Conservation (phyloP, 2,329 filamentous ascomycete species). For the Trichoderma lentiforme region DNA sequence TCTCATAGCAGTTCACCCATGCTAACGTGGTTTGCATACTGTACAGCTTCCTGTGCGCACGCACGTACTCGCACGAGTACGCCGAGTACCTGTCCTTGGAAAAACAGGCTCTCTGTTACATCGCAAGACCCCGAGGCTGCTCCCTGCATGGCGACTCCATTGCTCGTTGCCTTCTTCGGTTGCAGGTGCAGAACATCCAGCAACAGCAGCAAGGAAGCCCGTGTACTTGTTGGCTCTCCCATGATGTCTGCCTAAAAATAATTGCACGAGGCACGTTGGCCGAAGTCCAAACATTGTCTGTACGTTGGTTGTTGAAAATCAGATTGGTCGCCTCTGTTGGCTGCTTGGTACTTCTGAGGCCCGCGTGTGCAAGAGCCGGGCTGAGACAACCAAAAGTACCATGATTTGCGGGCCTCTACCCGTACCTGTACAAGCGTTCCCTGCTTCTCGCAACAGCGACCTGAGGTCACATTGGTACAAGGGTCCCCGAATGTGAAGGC, state of each 20-base stretch:
- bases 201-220: background rate
- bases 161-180: background rate
- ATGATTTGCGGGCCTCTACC: background rate
- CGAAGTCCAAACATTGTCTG: background rate
- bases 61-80: background rate
- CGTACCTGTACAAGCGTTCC: slow-evolving; percentile 1
- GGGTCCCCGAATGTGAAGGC: background rate
- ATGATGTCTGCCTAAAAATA: slow-evolving; percentile 15
- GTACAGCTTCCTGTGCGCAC: background rate
- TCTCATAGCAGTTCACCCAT: background rate
- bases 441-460: background rate
- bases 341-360: slow-evolving; percentile 1
- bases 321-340: background rate
- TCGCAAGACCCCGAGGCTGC: background rate
- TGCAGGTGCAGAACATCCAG: background rate
- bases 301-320: background rate
- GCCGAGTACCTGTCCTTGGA: background rate
- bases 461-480: slow-evolving; percentile 6
- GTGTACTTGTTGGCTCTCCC: background rate
- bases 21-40: background rate
- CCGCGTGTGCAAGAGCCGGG: background rate
- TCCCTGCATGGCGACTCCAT: background rate
- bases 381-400: slow-evolving; percentile 18
- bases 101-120: background rate
- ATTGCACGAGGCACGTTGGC: slow-evolving; percentile 1